These are phyloP conservation scores for Capsella rubella DNA, from an alignment of 441 rosid species.

Conservation along the genomic window DNA sequence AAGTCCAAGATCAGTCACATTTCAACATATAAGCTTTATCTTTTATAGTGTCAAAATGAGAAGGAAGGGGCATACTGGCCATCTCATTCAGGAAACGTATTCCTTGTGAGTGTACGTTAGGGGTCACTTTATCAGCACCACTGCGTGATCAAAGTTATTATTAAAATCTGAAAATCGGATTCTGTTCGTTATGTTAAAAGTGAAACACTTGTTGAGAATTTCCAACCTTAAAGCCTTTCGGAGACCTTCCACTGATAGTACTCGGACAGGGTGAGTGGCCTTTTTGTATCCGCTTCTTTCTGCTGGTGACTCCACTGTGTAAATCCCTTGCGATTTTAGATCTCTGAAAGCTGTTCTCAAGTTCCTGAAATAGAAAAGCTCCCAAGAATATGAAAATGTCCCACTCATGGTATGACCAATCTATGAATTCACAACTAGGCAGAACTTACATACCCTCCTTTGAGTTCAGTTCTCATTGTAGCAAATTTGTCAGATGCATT, in stretches of 20 bases:
- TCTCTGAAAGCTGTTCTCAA: slow-evolving; percentile 69
- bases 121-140: slow-evolving; percentile 87
- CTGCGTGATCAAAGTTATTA: slow-evolving; percentile 52
- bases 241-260: slow-evolving; percentile 83
- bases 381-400: slow-evolving; percentile 10
- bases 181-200: not conserved
- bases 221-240: slow-evolving; percentile 78
- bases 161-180: not conserved
- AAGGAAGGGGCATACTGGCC: slow-evolving; percentile 60
- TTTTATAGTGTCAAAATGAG: slow-evolving; percentile 13
- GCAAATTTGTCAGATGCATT: slow-evolving; percentile 74
- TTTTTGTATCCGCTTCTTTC: slow-evolving; percentile 56
- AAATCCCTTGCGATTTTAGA: slow-evolving; percentile 66
- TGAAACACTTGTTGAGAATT: slow-evolving; percentile 16
- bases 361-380: slow-evolving; percentile 39
- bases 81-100: slow-evolving; percentile 86
- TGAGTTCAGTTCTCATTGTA: slow-evolving; percentile 70
- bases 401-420: slow-evolving; percentile 10
- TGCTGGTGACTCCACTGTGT: slow-evolving; percentile 68
- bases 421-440: slow-evolving; percentile 11
- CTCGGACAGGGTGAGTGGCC: slow-evolving; percentile 60
- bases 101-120: slow-evolving; percentile 90
- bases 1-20: slow-evolving; percentile 37
- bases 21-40: slow-evolving; percentile 17
- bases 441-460: slow-evolving; percentile 82